phyloP scores from a whole-genome alignment of 2,329 filamentous ascomycete genomes.

The Pseudocercospora macadamiae region DNA sequence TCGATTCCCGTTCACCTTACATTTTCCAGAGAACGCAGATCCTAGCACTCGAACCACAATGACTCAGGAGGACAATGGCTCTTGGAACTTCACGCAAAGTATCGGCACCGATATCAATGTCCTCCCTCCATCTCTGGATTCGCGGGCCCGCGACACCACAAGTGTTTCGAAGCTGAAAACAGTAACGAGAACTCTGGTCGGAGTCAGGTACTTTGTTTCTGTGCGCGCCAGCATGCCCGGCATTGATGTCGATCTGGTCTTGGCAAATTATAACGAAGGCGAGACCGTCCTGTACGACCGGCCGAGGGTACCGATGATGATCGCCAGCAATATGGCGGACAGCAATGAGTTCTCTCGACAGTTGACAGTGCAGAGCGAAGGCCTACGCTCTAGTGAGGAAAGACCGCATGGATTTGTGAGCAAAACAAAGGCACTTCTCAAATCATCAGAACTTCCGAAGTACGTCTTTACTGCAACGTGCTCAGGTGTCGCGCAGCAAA shows the following conservation, averaged over 20 bases:
- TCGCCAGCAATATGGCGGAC: slow-evolving; percentile 10
- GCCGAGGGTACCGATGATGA: slow-evolving; percentile 17
- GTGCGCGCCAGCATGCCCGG: slow-evolving; percentile 18
- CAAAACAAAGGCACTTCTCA: slow-evolving; percentile 23
- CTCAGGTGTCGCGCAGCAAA: slow-evolving; percentile 13
- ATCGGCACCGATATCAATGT: neutral
- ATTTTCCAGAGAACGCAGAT: slow-evolving; percentile 14
- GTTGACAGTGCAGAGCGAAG: slow-evolving; percentile 17
- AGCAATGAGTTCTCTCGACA: slow-evolving; percentile 8
- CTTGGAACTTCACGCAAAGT: slow-evolving; percentile 15
- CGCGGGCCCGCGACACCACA: neutral
- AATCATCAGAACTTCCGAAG: slow-evolving; percentile 11
- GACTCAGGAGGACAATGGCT: slow-evolving; percentile 14
- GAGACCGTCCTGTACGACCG: slow-evolving; percentile 19
- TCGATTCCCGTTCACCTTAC: slow-evolving; percentile 16
- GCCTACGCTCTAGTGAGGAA: slow-evolving; percentile 4
- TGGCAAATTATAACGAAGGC: slow-evolving; percentile 4
- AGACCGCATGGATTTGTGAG: slow-evolving; percentile 18
- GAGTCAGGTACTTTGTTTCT: slow-evolving; percentile 12
- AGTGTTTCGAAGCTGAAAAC: neutral
- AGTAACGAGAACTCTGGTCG: neutral
- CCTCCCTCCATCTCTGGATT: neutral
- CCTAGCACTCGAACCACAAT: slow-evolving; percentile 12
- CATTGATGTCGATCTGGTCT: slow-evolving; percentile 18
- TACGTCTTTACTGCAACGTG: slow-evolving; percentile 17